These are phyloP conservation scores for Acanthamoeba lenticulata DNA, from an alignment of 208 protist species.

Conservation along the genomic window DNA sequence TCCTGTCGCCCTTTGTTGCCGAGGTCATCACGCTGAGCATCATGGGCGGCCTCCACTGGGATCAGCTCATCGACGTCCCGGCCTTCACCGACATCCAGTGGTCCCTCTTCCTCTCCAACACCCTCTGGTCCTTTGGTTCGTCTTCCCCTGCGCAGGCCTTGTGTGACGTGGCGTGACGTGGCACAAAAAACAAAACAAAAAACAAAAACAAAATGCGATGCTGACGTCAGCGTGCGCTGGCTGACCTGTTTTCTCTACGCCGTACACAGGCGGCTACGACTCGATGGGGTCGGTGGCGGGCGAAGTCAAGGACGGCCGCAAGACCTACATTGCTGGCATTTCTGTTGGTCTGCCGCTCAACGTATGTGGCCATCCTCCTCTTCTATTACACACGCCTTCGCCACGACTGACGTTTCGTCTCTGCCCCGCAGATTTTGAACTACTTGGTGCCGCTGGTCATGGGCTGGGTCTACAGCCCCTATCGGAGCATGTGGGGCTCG, in stretches of 20 bases:
- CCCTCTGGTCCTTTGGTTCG: constrained; percentile 8
- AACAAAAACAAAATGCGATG: too few species aligned
- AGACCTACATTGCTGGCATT: constrained; percentile 6
- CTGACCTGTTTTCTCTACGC: neutral
- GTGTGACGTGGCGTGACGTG: neutral
- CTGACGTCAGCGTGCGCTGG: neutral
- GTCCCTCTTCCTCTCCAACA: neutral
- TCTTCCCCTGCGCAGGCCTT: neutral
- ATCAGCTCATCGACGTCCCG: neutral
- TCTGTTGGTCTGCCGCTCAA: neutral
- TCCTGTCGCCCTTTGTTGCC: neutral
- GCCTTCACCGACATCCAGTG: neutral
- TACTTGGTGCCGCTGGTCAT: neutral
- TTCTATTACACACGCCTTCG: too few species aligned
- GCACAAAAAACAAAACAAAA: neutral
- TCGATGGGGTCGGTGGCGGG: constrained; percentile 5
- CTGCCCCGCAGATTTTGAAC: neutral
- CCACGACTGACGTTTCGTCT: too few species aligned
- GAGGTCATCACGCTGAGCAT: neutral
- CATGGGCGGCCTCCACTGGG: neutral
- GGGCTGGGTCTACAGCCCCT: neutral
- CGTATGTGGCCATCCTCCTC: neutral
- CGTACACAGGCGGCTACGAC: neutral
- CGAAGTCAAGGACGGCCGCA: constrained; percentile 27
- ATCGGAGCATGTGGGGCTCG: neutral